Evolutionary conservation across 1,139 yeast genomes (phyloP).

Genomic region (Geotrichum restrictum): DNA sequence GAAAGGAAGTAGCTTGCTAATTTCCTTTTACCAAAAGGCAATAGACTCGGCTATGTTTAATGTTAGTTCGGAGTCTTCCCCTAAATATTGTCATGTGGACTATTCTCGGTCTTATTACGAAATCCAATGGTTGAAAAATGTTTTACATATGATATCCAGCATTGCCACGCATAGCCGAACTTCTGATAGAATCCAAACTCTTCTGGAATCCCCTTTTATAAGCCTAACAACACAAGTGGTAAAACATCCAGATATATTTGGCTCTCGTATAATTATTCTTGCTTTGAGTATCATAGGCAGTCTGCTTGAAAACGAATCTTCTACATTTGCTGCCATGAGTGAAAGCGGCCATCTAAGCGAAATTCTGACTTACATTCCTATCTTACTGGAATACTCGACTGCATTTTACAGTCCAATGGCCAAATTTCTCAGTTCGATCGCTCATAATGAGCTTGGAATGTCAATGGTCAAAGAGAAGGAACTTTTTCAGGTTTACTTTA

Average conservation of each 20-base stretch:
- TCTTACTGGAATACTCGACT: constrained; percentile 51
- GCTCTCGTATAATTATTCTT: constrained; percentile 61
- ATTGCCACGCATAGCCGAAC: constrained; percentile 72
- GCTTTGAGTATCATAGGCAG: constrained; percentile 64
- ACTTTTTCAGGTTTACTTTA: constrained; percentile 46
- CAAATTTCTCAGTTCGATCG: constrained; percentile 77
- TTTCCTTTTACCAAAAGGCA: constrained; percentile 61
- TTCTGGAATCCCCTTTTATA: constrained; percentile 78
- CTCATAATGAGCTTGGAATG: constrained; percentile 75
- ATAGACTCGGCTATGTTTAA: constrained; percentile 58
- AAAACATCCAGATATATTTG: constrained; percentile 58
- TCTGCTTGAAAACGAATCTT: constrained; percentile 86
- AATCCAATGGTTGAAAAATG: constrained; percentile 44
- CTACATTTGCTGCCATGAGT: constrained; percentile 74
- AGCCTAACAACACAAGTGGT: constrained; percentile 58
- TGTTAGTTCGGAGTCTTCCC: constrained; percentile 49
- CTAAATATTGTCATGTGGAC: constrained; percentile 50
- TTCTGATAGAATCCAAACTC: constrained; percentile 69
- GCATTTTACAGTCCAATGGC: constrained; percentile 63
- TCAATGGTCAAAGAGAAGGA: constrained; percentile 49
- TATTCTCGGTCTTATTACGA: constrained; percentile 63
- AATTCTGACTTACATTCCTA: constrained; percentile 53
- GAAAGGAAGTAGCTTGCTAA: constrained; percentile 62
- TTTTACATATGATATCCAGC: constrained; percentile 60
- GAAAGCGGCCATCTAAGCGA: constrained; percentile 74